Percentiles rank a stretch among this genome's conserved stretches.
Conservation (phyloP, 345 rosid genomes). For the Citrus australasica region DNA sequence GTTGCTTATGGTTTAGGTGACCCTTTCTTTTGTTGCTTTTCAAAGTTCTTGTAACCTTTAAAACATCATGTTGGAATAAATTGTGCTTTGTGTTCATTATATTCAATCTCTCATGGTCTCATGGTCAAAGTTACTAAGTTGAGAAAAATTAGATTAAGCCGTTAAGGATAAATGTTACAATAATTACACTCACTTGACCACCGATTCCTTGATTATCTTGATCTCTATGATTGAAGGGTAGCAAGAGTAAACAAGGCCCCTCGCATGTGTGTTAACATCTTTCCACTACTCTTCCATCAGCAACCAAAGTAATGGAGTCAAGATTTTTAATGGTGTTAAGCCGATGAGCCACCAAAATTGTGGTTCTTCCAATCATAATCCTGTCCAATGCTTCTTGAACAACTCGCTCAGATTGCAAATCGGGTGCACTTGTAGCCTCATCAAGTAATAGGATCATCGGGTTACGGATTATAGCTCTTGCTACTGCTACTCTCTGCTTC, state of each 20-base stretch:
- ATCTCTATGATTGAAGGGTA: constrained; percentile 23
- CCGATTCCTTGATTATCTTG: not conserved
- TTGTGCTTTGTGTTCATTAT: not conserved
- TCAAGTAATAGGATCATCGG: constrained; percentile 64
- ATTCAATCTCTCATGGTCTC: not conserved
- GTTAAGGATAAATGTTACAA: no score
- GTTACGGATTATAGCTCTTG: constrained; percentile 62
- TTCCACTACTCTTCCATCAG: constrained; percentile 65
- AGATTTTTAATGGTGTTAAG: constrained; percentile 63
- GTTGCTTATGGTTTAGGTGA: not conserved
- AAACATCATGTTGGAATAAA: not conserved
- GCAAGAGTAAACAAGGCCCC: constrained; percentile 67
- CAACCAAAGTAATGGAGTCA: constrained; percentile 56
- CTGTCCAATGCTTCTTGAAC: constrained; percentile 73
- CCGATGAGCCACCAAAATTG: constrained; percentile 72
- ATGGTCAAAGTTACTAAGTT: no score
- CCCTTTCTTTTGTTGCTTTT: not conserved
- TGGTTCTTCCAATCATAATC: constrained; percentile 66
- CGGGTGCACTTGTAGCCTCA: constrained; percentile 80
- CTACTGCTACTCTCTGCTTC: constrained; percentile 75
- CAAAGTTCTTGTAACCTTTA: not conserved
- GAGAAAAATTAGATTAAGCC: no score
- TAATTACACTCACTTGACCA: no score
- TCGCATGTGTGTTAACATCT: constrained; percentile 49
- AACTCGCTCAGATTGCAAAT: constrained; percentile 70